Evolutionary conservation across 352 stramenopile species (phyloP).

Genomic region (Paralagenidium karlingii): DNA sequence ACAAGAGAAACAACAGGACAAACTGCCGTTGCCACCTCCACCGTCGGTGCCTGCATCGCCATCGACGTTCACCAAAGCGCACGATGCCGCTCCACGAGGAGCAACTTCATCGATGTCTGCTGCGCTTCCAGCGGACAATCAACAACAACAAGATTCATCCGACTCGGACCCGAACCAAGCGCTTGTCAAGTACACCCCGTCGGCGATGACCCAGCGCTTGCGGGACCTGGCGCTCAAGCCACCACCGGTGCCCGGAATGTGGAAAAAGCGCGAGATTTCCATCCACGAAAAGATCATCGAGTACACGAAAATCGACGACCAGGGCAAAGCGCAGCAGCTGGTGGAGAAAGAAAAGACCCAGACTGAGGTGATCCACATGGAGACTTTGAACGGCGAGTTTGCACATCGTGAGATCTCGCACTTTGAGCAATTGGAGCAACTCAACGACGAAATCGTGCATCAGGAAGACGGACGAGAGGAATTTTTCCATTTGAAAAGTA

Average conservation of each 20-base stretch:
- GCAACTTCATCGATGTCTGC: conserved; percentile 10
- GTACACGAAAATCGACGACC: conserved; percentile 83
- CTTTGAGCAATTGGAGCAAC: conserved; percentile 68
- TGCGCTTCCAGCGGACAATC: conserved; percentile 31
- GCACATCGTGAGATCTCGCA: conserved; percentile 78
- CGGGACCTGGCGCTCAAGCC: too few relatives aligned
- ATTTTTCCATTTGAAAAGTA: conserved; percentile 74
- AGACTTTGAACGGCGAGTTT: conserved; percentile 64
- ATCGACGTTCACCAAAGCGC: too few relatives aligned
- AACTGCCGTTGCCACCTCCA: conserved; percentile 12
- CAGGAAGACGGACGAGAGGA: conserved; percentile 66
- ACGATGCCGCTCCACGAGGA: too few relatives aligned
- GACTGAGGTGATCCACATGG: conserved; percentile 78
- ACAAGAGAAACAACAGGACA: conserved; percentile 21
- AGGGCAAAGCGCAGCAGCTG: conserved; percentile 49
- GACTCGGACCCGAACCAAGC: background rate
- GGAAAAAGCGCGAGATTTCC: conserved; percentile 81
- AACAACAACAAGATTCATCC: too few relatives aligned
- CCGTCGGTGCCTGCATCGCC: background rate
- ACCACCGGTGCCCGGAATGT: conserved; percentile 49
- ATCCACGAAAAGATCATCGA: conserved; percentile 80
- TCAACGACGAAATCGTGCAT: conserved; percentile 76
- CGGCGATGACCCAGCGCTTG: background rate
- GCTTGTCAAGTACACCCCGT: background rate
- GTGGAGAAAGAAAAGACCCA: conserved; percentile 79